Base-by-base conservation (phyloP, 2,329 filamentous ascomycete species). In the Cadophora gregata region DNA sequence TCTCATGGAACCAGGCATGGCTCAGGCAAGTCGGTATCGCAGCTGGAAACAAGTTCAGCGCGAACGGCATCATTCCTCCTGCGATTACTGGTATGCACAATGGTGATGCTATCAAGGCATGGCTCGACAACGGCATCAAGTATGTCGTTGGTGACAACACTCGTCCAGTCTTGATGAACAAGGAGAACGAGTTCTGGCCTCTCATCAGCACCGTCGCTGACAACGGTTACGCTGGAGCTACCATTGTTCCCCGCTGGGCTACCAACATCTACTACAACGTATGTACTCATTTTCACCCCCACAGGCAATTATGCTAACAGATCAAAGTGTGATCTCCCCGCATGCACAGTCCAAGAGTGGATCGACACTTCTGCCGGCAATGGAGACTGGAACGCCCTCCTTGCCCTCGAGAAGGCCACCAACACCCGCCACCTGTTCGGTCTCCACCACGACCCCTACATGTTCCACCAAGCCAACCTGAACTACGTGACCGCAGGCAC, bases 81-180 rank as follows among this genome's bases (percentile, higher is more conserved):
- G 86, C 86, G 42, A 89, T 89, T 67, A 89, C 87, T 1, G 87
- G 87, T 59, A 74, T 89, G 29, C 85, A 88, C 78, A 89, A 89
- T 70, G 86, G 84, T n/a, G 87, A 89, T 75, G 86, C 82, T 12
- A 82, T 89, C 56, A 77, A 78, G 62, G 87, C 85, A 7, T 89
- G 85, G 85, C 79, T 80, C 71, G 84, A 87, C 53, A 85, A 85
- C 66, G 86, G 86, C n/a, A 84, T 89, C 70, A 79, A 75, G 21
- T 83, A 85, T 70, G 86, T 85, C 60, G 86, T 89, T n/a, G 87
- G 87, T 45, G 87, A 89, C 75, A 89, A 89, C 77, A 88, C 86
- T 2, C 82, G 87, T 9, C 79, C 85, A 0, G 77, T 79, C 4
- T 79, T 89, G 7, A 75, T 84, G 66, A 88, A 88, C 74, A 50